These are phyloP conservation scores for Avena eriantha DNA, from an alignment of 176 grass and related monocot genomes.

Conservation along the genomic window DNA sequence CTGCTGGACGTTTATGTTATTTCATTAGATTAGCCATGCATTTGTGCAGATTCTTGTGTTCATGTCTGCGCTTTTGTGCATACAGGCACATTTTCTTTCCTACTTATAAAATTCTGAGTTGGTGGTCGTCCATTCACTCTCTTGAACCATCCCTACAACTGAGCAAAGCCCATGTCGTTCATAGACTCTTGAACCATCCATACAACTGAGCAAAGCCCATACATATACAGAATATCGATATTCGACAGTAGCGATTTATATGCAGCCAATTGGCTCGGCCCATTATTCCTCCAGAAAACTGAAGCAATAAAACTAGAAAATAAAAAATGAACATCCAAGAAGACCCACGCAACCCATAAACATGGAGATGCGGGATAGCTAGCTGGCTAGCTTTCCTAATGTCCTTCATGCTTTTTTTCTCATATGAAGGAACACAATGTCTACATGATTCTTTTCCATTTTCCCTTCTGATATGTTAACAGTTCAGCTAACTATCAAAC, in stretches of 20 bases:
- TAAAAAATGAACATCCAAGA: not conserved
- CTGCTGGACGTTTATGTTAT: slow-evolving; percentile 8
- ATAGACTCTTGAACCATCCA: not conserved
- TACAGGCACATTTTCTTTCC: not conserved
- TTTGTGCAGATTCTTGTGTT: slow-evolving; percentile 2
- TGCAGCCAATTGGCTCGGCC: not conserved
- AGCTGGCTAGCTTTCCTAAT: not conserved
- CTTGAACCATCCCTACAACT: not conserved
- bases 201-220: not conserved
- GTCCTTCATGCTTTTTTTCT: not conserved
- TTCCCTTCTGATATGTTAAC: not conserved
- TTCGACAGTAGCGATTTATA: not conserved
- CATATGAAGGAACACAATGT: not conserved
- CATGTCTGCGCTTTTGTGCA: slow-evolving; percentile 18
- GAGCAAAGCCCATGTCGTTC: not conserved
- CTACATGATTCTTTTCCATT: not conserved
- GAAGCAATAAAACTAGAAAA: not conserved
- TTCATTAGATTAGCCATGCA: not conserved
- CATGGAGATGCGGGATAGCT: not conserved
- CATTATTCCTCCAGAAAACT: not conserved
- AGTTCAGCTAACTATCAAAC: not conserved
- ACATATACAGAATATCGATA: not conserved
- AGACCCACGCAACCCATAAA: not conserved
- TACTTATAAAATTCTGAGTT: not conserved
- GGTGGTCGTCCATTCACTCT: not conserved